A percentile compares a stretch with the other conserved stretches of the same genome.
phyloP scores from a whole-genome alignment of 768 basidiomycete genomes.

The Gymnopilus junonius region DNA sequence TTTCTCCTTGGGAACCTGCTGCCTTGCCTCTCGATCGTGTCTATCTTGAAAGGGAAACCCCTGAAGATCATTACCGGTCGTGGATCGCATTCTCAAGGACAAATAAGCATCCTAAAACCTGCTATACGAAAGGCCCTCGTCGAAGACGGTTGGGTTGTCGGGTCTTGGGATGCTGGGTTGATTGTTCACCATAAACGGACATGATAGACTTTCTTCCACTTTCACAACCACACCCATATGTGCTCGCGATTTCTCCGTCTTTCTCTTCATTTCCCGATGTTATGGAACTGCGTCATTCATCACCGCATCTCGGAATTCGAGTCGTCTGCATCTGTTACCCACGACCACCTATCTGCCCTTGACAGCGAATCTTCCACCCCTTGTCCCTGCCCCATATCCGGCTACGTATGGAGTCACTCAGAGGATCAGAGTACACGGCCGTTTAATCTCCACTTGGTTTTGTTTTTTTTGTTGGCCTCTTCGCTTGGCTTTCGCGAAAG shows the following conservation, averaged over 20 bases:
- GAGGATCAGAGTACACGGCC: too few species aligned
- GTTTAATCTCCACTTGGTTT: not conserved
- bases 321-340: too few species aligned
- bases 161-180: slow-evolving; percentile 68
- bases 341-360: not conserved
- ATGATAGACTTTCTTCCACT: not conserved
- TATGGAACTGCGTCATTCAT: not conserved
- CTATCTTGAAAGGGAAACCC: slow-evolving; percentile 45
- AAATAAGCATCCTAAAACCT: slow-evolving; percentile 75
- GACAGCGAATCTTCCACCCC: not conserved
- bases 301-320: not conserved
- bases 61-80: slow-evolving; percentile 83
- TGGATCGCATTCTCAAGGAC: slow-evolving; percentile 75
- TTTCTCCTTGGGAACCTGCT: too few species aligned
- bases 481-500: not conserved
- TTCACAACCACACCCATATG: not conserved
- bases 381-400: not conserved
- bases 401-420: not conserved
- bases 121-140: slow-evolving; percentile 67
- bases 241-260: not conserved
- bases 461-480: not conserved
- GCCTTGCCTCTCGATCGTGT: slow-evolving; percentile 5
- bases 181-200: slow-evolving; percentile 45
- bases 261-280: not conserved
- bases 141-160: slow-evolving; percentile 73